A percentile compares a stretch with the other conserved stretches of the same genome.
Conservation (phyloP, 495 filamentous ascomycete genomes). For the Tirmania nivea region DNA sequence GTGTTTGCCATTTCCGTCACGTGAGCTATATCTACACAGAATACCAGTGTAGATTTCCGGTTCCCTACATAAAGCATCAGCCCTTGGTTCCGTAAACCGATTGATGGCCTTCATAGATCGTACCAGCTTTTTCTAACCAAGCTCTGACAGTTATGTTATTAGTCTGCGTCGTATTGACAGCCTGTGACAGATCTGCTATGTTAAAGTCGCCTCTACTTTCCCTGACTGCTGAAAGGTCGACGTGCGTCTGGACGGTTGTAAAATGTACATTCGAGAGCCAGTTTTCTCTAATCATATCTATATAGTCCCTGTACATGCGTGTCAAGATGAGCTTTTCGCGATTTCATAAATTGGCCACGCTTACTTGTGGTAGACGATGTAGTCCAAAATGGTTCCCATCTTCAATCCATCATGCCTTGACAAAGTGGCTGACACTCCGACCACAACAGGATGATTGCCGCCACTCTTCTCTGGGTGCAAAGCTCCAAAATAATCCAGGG, state of each 20-base stretch:
- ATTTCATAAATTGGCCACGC: not conserved
- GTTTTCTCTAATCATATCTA: conserved; percentile 87
- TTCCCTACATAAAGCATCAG: conserved; percentile 11
- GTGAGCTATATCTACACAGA: conserved; percentile 78
- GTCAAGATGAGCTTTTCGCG: not conserved
- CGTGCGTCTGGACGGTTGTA: conserved; percentile 69
- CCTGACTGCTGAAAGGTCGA: conserved; percentile 48
- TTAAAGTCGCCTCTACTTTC: conserved; percentile 53
- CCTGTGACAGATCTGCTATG: conserved; percentile 44
- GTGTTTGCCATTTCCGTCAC: conserved; percentile 44
- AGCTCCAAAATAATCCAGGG: conserved; percentile 55
- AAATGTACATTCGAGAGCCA: conserved; percentile 71
- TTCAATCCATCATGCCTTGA: conserved; percentile 74
- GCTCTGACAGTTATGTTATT: conserved; percentile 67
- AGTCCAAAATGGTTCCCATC: conserved; percentile 72
- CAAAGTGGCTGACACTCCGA: conserved; percentile 87
- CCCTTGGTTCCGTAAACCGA: too few species aligned
- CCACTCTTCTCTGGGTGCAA: conserved; percentile 22
- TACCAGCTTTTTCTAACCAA: conserved; percentile 54
- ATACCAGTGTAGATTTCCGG: conserved; percentile 72
- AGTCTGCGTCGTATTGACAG: conserved; percentile 52
- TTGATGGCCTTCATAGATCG: not conserved
- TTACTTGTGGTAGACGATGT: conserved; percentile 84
- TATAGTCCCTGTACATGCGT: conserved; percentile 40
- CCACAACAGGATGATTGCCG: conserved; percentile 40